Evolutionary conservation across 192 early-diverging fungal species (phyloP).

Genomic region (Backusella morwellensis): DNA sequence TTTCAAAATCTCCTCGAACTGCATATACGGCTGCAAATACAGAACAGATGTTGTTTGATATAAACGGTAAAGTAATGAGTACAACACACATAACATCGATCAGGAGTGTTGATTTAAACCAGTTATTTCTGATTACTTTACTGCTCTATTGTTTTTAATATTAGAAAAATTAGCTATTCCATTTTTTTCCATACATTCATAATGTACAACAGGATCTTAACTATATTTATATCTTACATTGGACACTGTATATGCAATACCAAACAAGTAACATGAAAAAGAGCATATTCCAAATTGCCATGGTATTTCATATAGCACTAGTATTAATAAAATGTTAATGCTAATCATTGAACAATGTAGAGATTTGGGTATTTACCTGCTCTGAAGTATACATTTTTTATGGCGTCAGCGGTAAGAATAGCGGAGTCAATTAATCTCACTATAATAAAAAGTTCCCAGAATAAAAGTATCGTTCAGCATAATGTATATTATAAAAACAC

Average conservation of each 20-base stretch:
- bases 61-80: constrained; percentile 20
- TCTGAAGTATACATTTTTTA: constrained; percentile 11
- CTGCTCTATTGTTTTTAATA: constrained; percentile 15
- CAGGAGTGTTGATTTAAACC: constrained; percentile 12
- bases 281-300: constrained; percentile 34
- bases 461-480: not conserved
- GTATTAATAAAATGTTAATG: not conserved
- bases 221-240: constrained; percentile 18
- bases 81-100: constrained; percentile 12
- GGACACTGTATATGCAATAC: constrained; percentile 27
- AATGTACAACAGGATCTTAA: too few species aligned
- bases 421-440: constrained; percentile 21
- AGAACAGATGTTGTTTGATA: constrained; percentile 30
- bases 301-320: constrained; percentile 30
- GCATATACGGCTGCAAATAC: constrained; percentile 22
- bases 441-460: not conserved
- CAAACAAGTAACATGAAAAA: constrained; percentile 28
- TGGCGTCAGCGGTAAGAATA: constrained; percentile 9
- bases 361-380: constrained; percentile 11
- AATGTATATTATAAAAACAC: not conserved
- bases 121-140: constrained; percentile 10
- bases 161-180: too few species aligned
- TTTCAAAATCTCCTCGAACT: constrained; percentile 1
- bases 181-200: not conserved
- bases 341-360: not conserved